Evolutionary conservation across 352 stramenopile species (phyloP), one percentile per base, ranked within the genome.

Genomic region (Lagenidium giganteum): DNA sequence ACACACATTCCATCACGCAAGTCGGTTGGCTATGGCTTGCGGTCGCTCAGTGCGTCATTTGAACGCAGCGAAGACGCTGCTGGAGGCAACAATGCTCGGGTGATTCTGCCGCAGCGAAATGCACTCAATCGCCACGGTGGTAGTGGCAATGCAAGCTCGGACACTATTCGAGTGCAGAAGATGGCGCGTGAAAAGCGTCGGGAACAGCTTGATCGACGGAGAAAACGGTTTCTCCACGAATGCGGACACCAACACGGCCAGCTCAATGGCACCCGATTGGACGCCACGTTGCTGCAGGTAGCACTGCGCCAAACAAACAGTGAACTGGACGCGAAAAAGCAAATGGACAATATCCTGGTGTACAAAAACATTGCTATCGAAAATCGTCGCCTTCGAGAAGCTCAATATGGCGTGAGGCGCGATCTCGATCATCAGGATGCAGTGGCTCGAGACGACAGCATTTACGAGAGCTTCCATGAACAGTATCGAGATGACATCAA

Each of bases 311-410:
- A 54, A 35, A 82, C 70, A 4, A 67, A 65, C 17, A 64, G 47
- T 4, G 74, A 87, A 9, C 47, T 62, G 11, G 56, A 57, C 1
- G 23, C 75, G 4, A 45, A 57, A 6, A 41, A 51, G 8, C 56
- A 70, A 38, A 60, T 77, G 21, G 49, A 55, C 12, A 52, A 59
- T 20, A 61, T 84, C 23, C 29, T 74, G 11, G 31, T 54, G 9
- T 87, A 77, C 61, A 83, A 80, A 33, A 57, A 81, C 13, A 47
- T 87, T 41, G 61, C 61, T 22, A 44, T 50, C 0, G 69, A 76
- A 48, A 87, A 87, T 29, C 54, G 70, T 14, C 45, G 47, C n/a
- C 51, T 62, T 40, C 67, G 70, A 12, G 42, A 55, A 21, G 38
- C 46, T 43, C 53, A 71, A 29, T 84, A 87, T 31, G 35, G 39